Percentiles rank a stretch among this genome's conserved stretches.
Conservation (phyloP, 345 rosid species). For the Jatropha curcas region DNA sequence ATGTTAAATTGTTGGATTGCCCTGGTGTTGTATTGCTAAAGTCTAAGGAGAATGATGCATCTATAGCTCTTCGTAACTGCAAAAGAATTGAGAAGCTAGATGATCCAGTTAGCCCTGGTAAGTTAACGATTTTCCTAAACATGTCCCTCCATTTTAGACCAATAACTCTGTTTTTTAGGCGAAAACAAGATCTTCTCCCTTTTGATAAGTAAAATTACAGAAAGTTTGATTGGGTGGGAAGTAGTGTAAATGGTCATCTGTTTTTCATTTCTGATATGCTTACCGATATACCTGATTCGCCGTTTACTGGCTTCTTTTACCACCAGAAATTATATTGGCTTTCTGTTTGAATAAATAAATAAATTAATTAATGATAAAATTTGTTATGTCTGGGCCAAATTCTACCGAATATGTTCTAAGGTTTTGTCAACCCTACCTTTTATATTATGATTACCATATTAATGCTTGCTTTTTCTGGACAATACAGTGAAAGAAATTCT, state of each 20-base stretch:
- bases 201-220: too few relatives aligned
- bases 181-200: not conserved
- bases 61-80: conserved; percentile 88
- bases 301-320: too few relatives aligned
- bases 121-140: conserved; percentile 2
- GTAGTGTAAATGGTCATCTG: not conserved
- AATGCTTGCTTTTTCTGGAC: conserved; percentile 18
- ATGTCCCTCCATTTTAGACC: not conserved
- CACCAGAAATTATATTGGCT: too few relatives aligned
- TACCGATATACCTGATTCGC: not conserved
- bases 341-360: too few relatives aligned
- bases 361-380: too few relatives aligned
- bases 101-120: conserved; percentile 94
- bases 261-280: too few relatives aligned
- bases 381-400: conserved; percentile 1
- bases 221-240: not conserved
- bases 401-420: not conserved
- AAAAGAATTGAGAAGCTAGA: conserved; percentile 95
- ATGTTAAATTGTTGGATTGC: conserved; percentile 88
- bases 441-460: conserved; percentile 5
- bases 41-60: conserved; percentile 63
- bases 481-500: conserved; percentile 84
- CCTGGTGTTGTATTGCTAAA: conserved; percentile 98
- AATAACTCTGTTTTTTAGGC: not conserved
- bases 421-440: not conserved